phyloP scores from a whole-genome alignment of 495 filamentous ascomycete species.

The Hyaloscypha variabilis region DNA sequence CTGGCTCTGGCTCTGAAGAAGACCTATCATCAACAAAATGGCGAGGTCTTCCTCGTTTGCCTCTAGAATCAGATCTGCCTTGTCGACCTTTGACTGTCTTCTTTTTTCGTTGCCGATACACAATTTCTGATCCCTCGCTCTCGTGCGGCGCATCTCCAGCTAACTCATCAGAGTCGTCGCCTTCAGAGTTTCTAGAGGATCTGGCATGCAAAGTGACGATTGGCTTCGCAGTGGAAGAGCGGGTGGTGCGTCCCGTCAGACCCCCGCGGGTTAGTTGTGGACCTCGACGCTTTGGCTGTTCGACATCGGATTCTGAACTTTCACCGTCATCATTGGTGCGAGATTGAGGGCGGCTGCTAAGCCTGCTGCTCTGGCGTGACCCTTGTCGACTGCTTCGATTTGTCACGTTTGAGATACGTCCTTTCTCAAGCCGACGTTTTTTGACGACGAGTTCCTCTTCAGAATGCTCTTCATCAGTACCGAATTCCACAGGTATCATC shows the following conservation, averaged over 20 bases:
- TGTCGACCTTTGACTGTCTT: background rate
- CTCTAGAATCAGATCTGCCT: constrained; percentile 6
- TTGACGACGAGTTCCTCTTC: constrained; percentile 17
- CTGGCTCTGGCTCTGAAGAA: constrained; percentile 38
- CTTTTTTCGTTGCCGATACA: constrained; percentile 16
- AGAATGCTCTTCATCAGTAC: constrained; percentile 24
- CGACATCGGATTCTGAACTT: constrained; percentile 17
- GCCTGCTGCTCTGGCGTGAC: constrained; percentile 20
- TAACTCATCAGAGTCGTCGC: constrained; percentile 40
- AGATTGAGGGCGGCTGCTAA: constrained; percentile 17
- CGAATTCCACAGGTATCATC: constrained; percentile 14
- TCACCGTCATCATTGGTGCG: constrained; percentile 5
- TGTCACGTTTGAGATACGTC: constrained; percentile 14
- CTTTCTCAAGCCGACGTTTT: constrained; percentile 24
- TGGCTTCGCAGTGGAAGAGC: constrained; percentile 18
- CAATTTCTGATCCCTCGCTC: constrained; percentile 29
- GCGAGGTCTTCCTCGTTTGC: constrained; percentile 12
- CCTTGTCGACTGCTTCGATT: constrained; percentile 18
- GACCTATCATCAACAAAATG: constrained; percentile 1
- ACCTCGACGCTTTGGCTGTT: constrained; percentile 3
- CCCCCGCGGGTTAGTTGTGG: constrained; percentile 6
- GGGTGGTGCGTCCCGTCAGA: constrained; percentile 14
- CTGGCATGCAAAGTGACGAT: constrained; percentile 17
- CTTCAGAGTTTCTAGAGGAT: constrained; percentile 7
- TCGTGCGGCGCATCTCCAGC: constrained; percentile 34